Conservation (phyloP, 1,139 yeast species). For the Blastobotrys arbuscula region DNA sequence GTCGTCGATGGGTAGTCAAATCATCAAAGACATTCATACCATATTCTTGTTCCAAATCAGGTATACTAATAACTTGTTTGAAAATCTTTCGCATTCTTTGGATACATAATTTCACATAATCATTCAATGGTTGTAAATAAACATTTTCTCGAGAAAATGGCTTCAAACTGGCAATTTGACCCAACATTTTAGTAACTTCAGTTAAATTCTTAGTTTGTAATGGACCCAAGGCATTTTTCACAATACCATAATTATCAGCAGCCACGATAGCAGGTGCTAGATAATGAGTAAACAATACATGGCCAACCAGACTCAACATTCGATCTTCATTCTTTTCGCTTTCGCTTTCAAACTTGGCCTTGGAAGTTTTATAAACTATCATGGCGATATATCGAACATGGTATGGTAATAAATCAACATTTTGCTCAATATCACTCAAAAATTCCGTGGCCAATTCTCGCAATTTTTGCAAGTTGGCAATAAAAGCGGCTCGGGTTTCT, state of each 20-base stretch:
- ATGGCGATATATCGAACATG: slow-evolving; percentile 50
- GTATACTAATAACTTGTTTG: slow-evolving; percentile 47
- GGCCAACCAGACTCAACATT: slow-evolving; percentile 64
- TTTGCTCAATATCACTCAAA: slow-evolving; percentile 42
- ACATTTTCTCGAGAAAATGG: slow-evolving; percentile 59
- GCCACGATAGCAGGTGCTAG: slow-evolving; percentile 58
- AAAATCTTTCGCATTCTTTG: slow-evolving; percentile 45
- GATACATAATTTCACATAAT: slow-evolving; percentile 51
- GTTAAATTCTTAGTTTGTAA: slow-evolving; percentile 48
- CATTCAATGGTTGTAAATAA: slow-evolving; percentile 75
- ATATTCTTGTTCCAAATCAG: slow-evolving; percentile 55
- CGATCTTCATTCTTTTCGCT: slow-evolving; percentile 31
- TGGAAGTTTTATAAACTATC: slow-evolving; percentile 36
- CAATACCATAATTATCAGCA: slow-evolving; percentile 63
- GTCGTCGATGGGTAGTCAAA: slow-evolving; percentile 60
- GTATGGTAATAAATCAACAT: slow-evolving; percentile 51
- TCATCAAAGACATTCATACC: slow-evolving; percentile 66
- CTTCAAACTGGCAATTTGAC: slow-evolving; percentile 61
- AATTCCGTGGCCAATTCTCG: slow-evolving; percentile 67
- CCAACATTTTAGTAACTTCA: slow-evolving; percentile 53
- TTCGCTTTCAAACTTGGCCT: slow-evolving; percentile 36
- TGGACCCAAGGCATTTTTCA: slow-evolving; percentile 33
- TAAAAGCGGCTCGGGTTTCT: slow-evolving; percentile 62
- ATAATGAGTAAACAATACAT: slow-evolving; percentile 57
- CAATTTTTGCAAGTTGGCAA: slow-evolving; percentile 65